Base-by-base conservation (phyloP, 192 early-diverging fungal genomes). In the Coemansia sp. region DNA sequence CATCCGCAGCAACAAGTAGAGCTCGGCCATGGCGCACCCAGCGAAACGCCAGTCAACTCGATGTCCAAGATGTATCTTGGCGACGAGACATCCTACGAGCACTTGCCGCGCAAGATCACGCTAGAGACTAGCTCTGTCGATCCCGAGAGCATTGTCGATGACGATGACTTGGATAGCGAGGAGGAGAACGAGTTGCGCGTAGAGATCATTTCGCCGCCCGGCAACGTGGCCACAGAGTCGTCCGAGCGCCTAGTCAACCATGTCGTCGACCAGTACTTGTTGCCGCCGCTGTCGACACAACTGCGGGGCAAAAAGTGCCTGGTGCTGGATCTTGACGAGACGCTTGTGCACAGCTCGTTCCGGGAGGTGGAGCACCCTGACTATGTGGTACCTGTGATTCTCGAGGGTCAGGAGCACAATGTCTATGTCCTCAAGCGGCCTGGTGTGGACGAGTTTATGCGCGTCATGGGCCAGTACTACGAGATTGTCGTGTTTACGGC, bases 401-500 rank as follows among this genome's bases (percentile, higher is more conserved):
- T 97, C 58, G 95, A 99, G 69, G 90, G 88, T 55, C 89, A 92
- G 73, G 87, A 90, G 39, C 96, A 99, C 78, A 95, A 90, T 76
- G 97, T 97, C 20, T 97, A 96, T 82, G 97, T 99, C 31, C 86
- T 96, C 78, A 97, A 97, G 80, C 89, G 97, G 47, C 97, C 97
- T 1, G 95, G 95, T n/a, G 93, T 97, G 5, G 96, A 97, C 81
- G 88, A 88, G 57, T 99, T 99, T 67, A 81, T 99, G 89, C 85
- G 88, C 75, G 69, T 87, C 60, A 88, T 97, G 87, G 95, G 94
- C 29, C 80, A 90, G 74, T 88, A 93, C 67, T 99, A 93, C 79
- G 96, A 98, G 75, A 86, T 97, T 53, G 95, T 97, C 13, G 92
- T 97, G 34, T 98, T 97, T 79, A 99, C 97, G 7, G 97, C 97